These are phyloP conservation scores for Phylloporus arenicola DNA, from an alignment of 768 basidiomycete species.

Conservation along the genomic window DNA sequence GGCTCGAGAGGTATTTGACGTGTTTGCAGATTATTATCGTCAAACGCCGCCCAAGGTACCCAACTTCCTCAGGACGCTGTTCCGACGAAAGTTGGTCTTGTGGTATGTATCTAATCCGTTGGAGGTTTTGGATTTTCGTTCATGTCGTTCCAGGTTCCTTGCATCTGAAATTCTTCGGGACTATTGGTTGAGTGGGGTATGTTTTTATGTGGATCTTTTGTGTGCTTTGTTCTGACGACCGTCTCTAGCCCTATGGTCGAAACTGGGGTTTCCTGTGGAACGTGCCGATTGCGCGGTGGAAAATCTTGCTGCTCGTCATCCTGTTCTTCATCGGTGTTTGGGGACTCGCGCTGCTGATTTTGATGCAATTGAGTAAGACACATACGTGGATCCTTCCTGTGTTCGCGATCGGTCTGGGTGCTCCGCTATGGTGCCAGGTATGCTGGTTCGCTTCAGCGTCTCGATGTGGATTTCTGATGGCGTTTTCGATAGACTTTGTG, in stretches of 20 bases:
- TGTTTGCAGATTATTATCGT: constrained; percentile 67
- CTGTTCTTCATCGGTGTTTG: constrained; percentile 86
- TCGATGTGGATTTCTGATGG: background rate
- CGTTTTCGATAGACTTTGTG: constrained; percentile 63
- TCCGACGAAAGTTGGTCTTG: constrained; percentile 85
- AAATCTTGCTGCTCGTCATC: constrained; percentile 73
- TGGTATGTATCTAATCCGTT: constrained; percentile 42
- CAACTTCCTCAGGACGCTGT: constrained; percentile 83
- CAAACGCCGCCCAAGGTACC: constrained; percentile 95
- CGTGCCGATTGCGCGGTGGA: constrained; percentile 76
- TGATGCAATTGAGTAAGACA: constrained; percentile 86
- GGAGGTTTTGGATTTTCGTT: background rate
- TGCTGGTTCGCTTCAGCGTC: constrained; percentile 4
- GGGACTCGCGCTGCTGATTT: constrained; percentile 64
- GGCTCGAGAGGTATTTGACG: background rate
- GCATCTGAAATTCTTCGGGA: constrained; percentile 88
- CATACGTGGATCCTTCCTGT: constrained; percentile 95
- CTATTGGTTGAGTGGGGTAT: constrained; percentile 83
- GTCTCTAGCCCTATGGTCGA: constrained; percentile 73
- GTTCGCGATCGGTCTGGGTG: constrained; percentile 91
- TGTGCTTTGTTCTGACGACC: constrained; percentile 1
- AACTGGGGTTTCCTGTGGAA: constrained; percentile 95
- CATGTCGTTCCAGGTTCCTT: constrained; percentile 53
- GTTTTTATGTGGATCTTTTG: constrained; percentile 22
- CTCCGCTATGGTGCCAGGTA: constrained; percentile 92